Evolutionary conservation across 257 asterid genomes (phyloP).

Genomic region (Rauvolfia tetraphylla): DNA sequence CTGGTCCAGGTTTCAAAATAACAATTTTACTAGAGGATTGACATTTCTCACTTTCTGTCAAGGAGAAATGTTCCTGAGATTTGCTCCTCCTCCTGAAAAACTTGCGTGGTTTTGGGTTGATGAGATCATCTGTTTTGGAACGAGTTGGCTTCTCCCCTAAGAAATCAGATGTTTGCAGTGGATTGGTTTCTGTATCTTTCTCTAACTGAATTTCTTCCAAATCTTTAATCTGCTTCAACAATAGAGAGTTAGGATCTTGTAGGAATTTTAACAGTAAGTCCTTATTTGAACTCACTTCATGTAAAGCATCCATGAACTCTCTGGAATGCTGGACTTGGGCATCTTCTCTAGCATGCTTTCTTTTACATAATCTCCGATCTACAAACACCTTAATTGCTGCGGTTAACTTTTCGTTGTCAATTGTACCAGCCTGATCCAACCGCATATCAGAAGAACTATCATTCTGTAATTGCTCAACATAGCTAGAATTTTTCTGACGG

Average conservation of each 20-base stretch:
- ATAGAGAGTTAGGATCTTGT: slow-evolving; percentile 53
- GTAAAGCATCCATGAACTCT: slow-evolving; percentile 69
- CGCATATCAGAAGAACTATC: slow-evolving; percentile 28
- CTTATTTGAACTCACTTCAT: slow-evolving; percentile 45
- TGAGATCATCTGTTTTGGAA: slow-evolving; percentile 43
- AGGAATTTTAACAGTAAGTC: slow-evolving; percentile 57
- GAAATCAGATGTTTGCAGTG: slow-evolving; percentile 30
- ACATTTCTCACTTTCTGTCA: slow-evolving; percentile 39
- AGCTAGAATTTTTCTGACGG: slow-evolving; percentile 26
- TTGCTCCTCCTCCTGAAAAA: slow-evolving; percentile 77
- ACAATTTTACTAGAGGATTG: slow-evolving; percentile 58
- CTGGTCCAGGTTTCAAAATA: slow-evolving; percentile 70
- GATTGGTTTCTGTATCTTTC: slow-evolving; percentile 27
- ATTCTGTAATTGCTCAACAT: slow-evolving; percentile 26
- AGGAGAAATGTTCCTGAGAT: slow-evolving; percentile 57
- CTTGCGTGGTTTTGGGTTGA: slow-evolving; percentile 42
- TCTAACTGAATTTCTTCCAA: slow-evolving; percentile 39
- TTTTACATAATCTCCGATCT: slow-evolving; percentile 42
- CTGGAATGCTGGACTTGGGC: slow-evolving; percentile 41
- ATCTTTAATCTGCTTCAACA: slow-evolving; percentile 46
- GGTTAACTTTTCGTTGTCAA: slow-evolving; percentile 55
- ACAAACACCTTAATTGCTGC: slow-evolving; percentile 59
- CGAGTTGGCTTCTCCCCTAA: slow-evolving; percentile 33
- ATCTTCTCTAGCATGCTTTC: slow-evolving; percentile 45
- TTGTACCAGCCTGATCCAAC: slow-evolving; percentile 29